These are phyloP conservation scores for Claviceps digitariae DNA, from an alignment of 2,329 filamentous ascomycete genomes.

Conservation along the genomic window DNA sequence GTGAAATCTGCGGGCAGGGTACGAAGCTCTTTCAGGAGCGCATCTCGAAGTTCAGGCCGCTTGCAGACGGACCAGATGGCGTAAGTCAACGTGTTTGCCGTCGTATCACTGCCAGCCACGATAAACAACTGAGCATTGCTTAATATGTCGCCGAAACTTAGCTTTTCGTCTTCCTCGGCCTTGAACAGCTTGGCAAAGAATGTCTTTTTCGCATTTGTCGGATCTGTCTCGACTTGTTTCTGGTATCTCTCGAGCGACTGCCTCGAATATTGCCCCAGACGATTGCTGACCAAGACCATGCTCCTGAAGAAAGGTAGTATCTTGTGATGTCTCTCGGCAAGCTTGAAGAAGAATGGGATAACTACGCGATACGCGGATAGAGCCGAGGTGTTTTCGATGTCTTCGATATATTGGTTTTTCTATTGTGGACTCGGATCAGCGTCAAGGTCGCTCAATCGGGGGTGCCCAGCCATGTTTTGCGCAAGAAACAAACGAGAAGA, in stretches of 20 bases:
- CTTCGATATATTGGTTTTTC: conserved; percentile 24
- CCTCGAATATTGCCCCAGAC: conserved; percentile 13
- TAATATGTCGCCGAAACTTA: conserved; percentile 20
- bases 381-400: conserved; percentile 19
- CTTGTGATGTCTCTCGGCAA: conserved; percentile 9
- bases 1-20: conserved; percentile 16
- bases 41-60: conserved; percentile 15
- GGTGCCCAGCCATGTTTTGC: not conserved
- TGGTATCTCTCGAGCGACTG: conserved; percentile 18
- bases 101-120: conserved; percentile 38
- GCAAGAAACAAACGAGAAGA: not conserved
- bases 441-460: not conserved
- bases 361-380: conserved; percentile 12
- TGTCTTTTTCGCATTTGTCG: conserved; percentile 14
- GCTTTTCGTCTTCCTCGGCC: conserved; percentile 16
- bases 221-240: conserved; percentile 9
- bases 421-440: not conserved
- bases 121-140: conserved; percentile 30
- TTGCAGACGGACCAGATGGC: conserved; percentile 26
- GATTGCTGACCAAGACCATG: conserved; percentile 3
- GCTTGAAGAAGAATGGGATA: conserved; percentile 16
- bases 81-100: conserved; percentile 35
- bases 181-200: conserved; percentile 25
- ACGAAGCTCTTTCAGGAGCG: conserved; percentile 22
- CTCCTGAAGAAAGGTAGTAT: conserved; percentile 12